These are phyloP conservation scores for Erysimum cheiri DNA, from an alignment of 441 rosid genomes.

Conservation along the genomic window DNA sequence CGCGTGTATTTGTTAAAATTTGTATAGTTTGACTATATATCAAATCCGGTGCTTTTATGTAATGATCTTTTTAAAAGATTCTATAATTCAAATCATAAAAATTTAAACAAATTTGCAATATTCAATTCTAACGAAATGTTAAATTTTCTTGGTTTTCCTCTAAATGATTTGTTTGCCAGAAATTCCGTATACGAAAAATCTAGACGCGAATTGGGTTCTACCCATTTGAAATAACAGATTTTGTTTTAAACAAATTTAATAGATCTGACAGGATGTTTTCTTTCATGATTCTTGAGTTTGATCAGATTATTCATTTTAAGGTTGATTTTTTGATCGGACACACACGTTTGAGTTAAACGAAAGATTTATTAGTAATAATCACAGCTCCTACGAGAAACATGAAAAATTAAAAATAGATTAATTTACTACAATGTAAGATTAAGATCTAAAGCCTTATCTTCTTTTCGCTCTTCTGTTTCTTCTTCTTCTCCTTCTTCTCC, in stretches of 20 bases:
- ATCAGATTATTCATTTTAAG: neutral
- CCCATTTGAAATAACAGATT: too few relatives aligned
- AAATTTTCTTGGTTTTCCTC: neutral
- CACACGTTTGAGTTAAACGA: neutral
- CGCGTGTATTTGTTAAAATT: neutral
- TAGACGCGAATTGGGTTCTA: too few relatives aligned
- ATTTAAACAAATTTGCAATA: neutral
- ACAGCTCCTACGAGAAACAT: constrained; percentile 13
- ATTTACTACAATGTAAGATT: constrained; percentile 37
- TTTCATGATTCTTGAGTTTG: neutral
- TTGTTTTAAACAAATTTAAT: too few relatives aligned
- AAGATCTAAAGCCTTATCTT: constrained; percentile 42
- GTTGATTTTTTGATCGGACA: neutral
- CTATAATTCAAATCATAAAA: neutral
- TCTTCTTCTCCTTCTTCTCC: constrained; percentile 11
- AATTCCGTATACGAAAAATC: too few relatives aligned
- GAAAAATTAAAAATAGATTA: neutral
- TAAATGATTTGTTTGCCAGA: neutral
- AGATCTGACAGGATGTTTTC: neutral
- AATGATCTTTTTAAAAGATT: neutral
- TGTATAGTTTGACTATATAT: neutral
- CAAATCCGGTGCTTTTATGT: neutral
- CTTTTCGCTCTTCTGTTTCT: neutral
- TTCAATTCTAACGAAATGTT: neutral
- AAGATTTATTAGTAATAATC: constrained; percentile 16